Evolutionary conservation across 1,284 basidiomycete genomes (phyloP).

Genomic region (Cryptococcus deneoformans): DNA sequence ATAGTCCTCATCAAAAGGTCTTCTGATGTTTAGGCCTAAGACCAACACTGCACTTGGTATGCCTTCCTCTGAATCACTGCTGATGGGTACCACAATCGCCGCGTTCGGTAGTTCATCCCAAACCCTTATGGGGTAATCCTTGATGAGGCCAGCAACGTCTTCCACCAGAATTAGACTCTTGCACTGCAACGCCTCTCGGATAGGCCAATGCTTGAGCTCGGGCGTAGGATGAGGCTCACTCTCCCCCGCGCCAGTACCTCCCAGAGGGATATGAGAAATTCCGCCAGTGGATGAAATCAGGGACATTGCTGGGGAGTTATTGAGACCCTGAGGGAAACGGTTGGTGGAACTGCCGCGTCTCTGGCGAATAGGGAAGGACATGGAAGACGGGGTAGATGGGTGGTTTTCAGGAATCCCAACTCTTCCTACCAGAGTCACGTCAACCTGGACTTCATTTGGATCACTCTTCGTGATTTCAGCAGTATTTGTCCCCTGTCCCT

Average conservation of each 20-base stretch:
- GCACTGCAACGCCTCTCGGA: constrained; percentile 34
- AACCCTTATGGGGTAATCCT: constrained; percentile 36
- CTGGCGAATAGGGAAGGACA: constrained; percentile 10
- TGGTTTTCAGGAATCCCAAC: constrained; percentile 44
- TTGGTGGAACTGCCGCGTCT: constrained; percentile 6
- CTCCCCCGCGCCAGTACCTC: not conserved
- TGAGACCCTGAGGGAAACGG: constrained; percentile 12
- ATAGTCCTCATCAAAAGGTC: constrained; percentile 47
- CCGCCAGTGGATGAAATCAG: constrained; percentile 14
- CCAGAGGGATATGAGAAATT: not conserved
- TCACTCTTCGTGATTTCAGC: constrained; percentile 5
- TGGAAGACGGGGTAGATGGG: constrained; percentile 24
- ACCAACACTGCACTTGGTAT: constrained; percentile 44
- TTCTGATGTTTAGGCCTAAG: constrained; percentile 45
- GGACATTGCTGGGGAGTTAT: constrained; percentile 35
- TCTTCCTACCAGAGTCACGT: constrained; percentile 26
- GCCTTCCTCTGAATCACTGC: constrained; percentile 38
- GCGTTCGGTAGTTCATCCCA: constrained; percentile 47
- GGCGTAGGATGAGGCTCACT: not conserved
- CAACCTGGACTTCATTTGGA: constrained; percentile 8
- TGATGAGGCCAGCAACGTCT: constrained; percentile 36
- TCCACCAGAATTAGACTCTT: constrained; percentile 39
- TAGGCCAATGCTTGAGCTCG: constrained; percentile 32
- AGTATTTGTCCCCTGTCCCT: not conserved
- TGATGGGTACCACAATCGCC: constrained; percentile 49